phyloP scores from a whole-genome alignment of 768 basidiomycete genomes.

The Dentipellis fragilis region DNA sequence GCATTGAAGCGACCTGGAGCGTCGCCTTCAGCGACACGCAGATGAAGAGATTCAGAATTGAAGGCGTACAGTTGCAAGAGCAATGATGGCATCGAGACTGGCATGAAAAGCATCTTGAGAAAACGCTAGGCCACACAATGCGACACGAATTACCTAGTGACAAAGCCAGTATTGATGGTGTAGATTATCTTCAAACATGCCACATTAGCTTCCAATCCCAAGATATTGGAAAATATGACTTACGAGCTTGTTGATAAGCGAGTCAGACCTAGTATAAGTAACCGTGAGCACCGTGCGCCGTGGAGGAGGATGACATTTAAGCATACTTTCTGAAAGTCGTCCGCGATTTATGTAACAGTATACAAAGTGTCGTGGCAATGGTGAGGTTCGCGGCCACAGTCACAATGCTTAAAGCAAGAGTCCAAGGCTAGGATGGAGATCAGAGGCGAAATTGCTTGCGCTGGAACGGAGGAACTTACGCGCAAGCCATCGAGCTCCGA shows the following conservation, averaged over 20 bases:
- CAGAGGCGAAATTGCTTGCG: neutral
- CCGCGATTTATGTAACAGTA: neutral
- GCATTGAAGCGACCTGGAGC: neutral
- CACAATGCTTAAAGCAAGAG: neutral
- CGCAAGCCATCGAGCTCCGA: neutral
- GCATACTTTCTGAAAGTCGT: neutral
- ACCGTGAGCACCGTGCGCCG: no score
- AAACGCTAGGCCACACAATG: no score
- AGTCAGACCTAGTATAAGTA: neutral
- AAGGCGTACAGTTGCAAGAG: neutral
- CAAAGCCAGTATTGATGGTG: neutral
- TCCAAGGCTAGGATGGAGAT: neutral
- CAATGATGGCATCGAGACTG: neutral
- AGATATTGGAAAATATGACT: neutral
- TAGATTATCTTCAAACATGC: neutral
- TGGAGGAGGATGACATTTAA: neutral
- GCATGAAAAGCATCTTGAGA: neutral
- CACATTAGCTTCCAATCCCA: no score
- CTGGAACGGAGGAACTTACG: neutral
- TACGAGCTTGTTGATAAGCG: neutral
- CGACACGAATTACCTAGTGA: neutral
- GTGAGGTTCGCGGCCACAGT: neutral
- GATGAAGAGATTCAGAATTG: neutral
- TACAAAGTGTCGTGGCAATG: neutral
- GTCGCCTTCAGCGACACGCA: neutral